These are phyloP conservation scores for Cytospora leucostoma DNA, from an alignment of 2,329 filamentous ascomycete species.

Conservation along the genomic window DNA sequence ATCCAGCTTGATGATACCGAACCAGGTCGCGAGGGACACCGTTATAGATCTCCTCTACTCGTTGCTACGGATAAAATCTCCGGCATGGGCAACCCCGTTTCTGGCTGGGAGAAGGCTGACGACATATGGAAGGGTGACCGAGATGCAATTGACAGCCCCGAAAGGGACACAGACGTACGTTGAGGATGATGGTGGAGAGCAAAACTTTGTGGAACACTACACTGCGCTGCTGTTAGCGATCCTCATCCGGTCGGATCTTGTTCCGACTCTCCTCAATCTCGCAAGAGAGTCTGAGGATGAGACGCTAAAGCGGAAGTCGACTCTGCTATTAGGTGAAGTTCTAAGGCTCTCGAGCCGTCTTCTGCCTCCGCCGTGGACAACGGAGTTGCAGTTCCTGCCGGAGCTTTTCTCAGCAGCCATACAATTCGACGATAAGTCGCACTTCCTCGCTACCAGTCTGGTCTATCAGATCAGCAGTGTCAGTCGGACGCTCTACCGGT, in stretches of 20 bases:
- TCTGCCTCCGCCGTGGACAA: conserved; percentile 79
- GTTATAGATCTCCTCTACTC: conserved; percentile 85
- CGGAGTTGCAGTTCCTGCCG: conserved; percentile 82
- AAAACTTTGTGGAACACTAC: conserved; percentile 92
- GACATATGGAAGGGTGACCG: conserved; percentile 92
- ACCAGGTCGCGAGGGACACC: conserved; percentile 64
- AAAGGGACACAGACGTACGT: conserved; percentile 54
- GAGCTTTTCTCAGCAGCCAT: conserved; percentile 79
- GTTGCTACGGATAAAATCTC: conserved; percentile 82
- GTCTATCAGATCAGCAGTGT: conserved; percentile 99
- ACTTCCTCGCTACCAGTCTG: conserved; percentile 82
- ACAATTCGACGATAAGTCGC: conserved; percentile 68
- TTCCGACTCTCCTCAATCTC: conserved; percentile 62
- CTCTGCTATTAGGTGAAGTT: conserved; percentile 85
- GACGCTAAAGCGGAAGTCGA: conserved; percentile 81
- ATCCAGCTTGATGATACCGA: conserved; percentile 62
- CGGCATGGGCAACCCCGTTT: conserved; percentile 94
- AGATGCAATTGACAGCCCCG: conserved; percentile 65
- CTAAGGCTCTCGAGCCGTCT: conserved; percentile 86
- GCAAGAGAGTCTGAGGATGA: conserved; percentile 69
- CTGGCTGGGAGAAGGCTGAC: conserved; percentile 89
- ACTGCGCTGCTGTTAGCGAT: conserved; percentile 85
- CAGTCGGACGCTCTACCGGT: conserved; percentile 86
- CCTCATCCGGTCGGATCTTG: conserved; percentile 78
- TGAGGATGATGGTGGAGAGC: conserved; percentile 69